Conservation (phyloP, 169 alveolate genomes). For the Toxoplasma gondii region DNA sequence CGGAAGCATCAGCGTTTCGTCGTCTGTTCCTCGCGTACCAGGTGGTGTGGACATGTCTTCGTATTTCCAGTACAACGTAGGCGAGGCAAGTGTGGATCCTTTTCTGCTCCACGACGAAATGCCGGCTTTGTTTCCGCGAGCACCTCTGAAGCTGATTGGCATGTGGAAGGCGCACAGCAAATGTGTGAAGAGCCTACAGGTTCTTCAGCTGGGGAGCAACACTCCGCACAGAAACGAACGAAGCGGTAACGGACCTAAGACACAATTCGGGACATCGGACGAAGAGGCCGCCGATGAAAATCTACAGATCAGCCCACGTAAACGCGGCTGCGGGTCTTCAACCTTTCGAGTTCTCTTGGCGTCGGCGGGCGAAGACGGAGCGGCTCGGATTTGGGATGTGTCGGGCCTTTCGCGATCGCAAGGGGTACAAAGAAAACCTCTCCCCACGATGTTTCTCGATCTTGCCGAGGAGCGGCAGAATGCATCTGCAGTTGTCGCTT, state of each 20-base stretch:
- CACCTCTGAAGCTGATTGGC: constrained; percentile 15
- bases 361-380: constrained; percentile 37
- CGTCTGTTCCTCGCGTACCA: not conserved
- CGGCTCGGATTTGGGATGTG: constrained; percentile 20
- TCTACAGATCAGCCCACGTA: not conserved
- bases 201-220: not conserved
- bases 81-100: not conserved
- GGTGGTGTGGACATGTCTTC: not conserved
- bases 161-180: constrained; percentile 14
- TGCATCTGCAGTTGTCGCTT: not conserved
- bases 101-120: not conserved
- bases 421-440: not conserved
- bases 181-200: not conserved
- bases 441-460: constrained; percentile 21
- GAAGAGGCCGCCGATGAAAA: not conserved
- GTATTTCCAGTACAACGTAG: not conserved
- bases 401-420: not conserved
- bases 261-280: not conserved
- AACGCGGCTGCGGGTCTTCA: not conserved
- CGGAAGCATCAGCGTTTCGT: not conserved
- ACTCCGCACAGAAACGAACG: not conserved
- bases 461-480: not conserved
- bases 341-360: not conserved
- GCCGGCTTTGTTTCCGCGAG: not conserved
- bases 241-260: not conserved